Conservation (phyloP, 2,329 filamentous ascomycete species). For the Monosporascus sp. region DNA sequence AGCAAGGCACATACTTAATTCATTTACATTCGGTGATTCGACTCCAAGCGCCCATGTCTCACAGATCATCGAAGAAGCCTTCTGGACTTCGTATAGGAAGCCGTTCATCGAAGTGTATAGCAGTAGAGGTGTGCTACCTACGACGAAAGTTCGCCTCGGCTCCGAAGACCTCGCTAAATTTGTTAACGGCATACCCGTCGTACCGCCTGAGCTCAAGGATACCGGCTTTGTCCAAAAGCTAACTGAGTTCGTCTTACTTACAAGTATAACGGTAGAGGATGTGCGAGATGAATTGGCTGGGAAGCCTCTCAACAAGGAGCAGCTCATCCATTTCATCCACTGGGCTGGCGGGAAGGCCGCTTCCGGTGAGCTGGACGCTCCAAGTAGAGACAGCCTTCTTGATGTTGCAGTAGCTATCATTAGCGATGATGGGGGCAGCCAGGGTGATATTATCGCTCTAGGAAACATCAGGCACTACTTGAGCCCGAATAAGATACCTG, state of each 20-base stretch:
- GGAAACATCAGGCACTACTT: conserved; percentile 71
- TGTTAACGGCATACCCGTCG: conserved; percentile 79
- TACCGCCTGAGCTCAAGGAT: conserved; percentile 70
- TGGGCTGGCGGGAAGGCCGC: conserved; percentile 74
- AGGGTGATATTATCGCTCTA: conserved; percentile 70
- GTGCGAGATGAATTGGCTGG: conserved; percentile 77
- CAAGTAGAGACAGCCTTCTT: conserved; percentile 64
- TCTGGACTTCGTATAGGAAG: conserved; percentile 86
- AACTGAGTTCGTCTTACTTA: conserved; percentile 79
- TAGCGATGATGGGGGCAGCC: conserved; percentile 48
- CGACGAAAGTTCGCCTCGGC: conserved; percentile 72
- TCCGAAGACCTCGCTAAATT: conserved; percentile 64
- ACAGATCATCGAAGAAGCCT: conserved; percentile 85
- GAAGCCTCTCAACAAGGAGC: conserved; percentile 71
- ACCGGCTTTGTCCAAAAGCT: conserved; percentile 75
- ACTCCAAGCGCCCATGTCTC: conserved; percentile 82
- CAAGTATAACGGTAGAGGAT: conserved; percentile 79
- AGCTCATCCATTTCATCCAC: conserved; percentile 75
- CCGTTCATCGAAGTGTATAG: conserved; percentile 84
- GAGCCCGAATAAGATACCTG: conserved; percentile 70
- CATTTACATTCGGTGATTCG: conserved; percentile 84
- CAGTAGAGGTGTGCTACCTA: conserved; percentile 80
- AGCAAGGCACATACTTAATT: conserved; percentile 76
- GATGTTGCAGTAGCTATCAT: conserved; percentile 73
- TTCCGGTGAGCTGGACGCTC: conserved; percentile 64